Evolutionary conservation across 306 rosid genomes (phyloP), one percentile per base, ranked within the genome.

Genomic region (Cyamopsis tetragonoloba): DNA sequence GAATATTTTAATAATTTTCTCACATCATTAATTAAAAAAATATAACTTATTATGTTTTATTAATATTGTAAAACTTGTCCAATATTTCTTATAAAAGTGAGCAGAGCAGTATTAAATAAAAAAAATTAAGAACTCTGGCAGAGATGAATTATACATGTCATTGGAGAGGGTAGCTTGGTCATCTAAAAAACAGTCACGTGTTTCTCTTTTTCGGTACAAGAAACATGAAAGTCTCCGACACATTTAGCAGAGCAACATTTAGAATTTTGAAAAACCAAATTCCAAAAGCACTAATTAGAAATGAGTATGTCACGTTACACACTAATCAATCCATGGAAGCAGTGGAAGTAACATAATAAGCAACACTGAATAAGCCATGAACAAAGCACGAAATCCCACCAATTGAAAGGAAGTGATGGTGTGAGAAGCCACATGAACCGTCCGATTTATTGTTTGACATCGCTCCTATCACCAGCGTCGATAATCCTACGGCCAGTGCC

Each of bases 391-490:
- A 48, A 59, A 95, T 88, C 6, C 99, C 99, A 50, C 97, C 99
- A n/a, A 93, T 90, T 7, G 99, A 93, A 28, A 93, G 87, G 51
- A 93, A 88, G 46, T 93, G 99, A 59, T 90, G 95, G 86, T 90
- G 97, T 46, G 95, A 74, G 68, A 93, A 80, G 18, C 99, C 99
- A 74, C 99, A 93, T 0, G 95, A 86, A 22, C 84, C 84, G 7
- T 81, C 77, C 49, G 95, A 77, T 68, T 77, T 90, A 77, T 84
- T 81, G 83, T 93, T 93, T 46, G 95, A 84, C 89, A 86, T 79
- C 2, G 92, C 68, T 50, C 99, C 99, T 50, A 93, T 90, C 72
- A 88, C 99, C 87, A 93, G 76, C 91, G 70, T 83, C 7, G 92
- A 83, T 78, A 93, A 75, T 75, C 97, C 99, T 53, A 75, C 79